phyloP scores from a whole-genome alignment of 2,329 filamentous ascomycete species.

The Phialemoniopsis sp. region DNA sequence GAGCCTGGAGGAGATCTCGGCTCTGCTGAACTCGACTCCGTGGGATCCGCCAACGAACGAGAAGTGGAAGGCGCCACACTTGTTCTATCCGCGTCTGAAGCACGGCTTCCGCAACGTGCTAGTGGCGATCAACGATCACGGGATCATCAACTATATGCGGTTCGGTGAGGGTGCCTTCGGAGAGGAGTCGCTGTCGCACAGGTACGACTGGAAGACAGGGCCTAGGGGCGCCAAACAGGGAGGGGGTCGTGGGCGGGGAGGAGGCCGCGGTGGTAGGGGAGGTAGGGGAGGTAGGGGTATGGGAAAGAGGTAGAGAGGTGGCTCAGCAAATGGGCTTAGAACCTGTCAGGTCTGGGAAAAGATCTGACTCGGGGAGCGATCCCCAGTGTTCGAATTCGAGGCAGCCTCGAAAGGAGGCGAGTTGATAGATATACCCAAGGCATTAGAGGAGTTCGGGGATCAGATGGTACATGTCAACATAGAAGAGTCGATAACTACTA shows the following conservation, averaged over 20 bases:
- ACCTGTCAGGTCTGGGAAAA: too few species aligned
- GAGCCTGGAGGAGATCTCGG: conserved; percentile 65
- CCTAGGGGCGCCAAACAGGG: conserved; percentile 32
- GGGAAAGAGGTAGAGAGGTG: conserved; percentile 1
- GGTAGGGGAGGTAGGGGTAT: conserved; percentile 11
- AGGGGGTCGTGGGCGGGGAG: conserved; percentile 16
- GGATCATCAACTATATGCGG: conserved; percentile 82
- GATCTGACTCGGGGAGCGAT: too few species aligned
- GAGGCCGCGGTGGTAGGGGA: conserved; percentile 12
- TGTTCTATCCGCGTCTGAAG: conserved; percentile 73
- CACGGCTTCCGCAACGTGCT: conserved; percentile 82
- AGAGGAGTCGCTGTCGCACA: conserved; percentile 66
- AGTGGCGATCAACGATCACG: conserved; percentile 84
- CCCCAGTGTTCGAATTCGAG: too few species aligned
- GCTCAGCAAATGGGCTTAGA: too few species aligned
- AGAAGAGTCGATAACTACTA: too few species aligned
- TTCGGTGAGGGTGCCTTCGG: conserved; percentile 78
- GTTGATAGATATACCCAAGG: too few species aligned
- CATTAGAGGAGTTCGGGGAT: too few species aligned
- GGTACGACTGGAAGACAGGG: conserved; percentile 35
- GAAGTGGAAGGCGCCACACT: conserved; percentile 32
- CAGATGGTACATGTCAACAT: too few species aligned
- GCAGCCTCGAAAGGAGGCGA: too few species aligned
- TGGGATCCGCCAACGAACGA: conserved; percentile 52
- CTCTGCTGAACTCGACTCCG: conserved; percentile 70